phyloP scores from a whole-genome alignment of 2,329 filamentous ascomycete genomes.

The Pseudogymnoascus pannorum region DNA sequence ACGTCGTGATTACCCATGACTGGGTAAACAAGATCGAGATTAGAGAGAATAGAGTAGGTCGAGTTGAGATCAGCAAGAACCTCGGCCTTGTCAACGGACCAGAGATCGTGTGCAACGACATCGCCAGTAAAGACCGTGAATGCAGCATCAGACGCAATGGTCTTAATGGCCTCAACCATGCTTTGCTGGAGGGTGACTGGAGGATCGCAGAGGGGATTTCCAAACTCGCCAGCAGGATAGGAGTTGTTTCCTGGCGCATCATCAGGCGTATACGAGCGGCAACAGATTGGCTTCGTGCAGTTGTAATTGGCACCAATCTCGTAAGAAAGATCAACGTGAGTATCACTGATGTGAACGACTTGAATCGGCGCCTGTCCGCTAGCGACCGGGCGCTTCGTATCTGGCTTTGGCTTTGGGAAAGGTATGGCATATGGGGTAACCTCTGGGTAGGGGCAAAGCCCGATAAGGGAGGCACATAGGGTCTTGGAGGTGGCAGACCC shows the following conservation, averaged over 20 bases:
- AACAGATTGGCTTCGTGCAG: conserved; percentile 38
- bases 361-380: conserved; percentile 32
- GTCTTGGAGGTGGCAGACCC: conserved; percentile 43
- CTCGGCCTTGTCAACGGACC: conserved; percentile 19
- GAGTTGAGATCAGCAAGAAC: conserved; percentile 30
- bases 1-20: conserved; percentile 36
- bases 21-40: conserved; percentile 29
- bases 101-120: conserved; percentile 25
- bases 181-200: conserved; percentile 33
- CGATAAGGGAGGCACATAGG: conserved; percentile 47
- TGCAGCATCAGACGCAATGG: conserved; percentile 25
- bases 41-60: conserved; percentile 30
- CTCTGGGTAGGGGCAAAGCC: conserved; percentile 30
- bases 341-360: conserved; percentile 37
- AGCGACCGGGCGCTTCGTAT: conserved; percentile 27
- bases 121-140: conserved; percentile 32
- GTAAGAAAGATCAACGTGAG: conserved; percentile 36
- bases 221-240: conserved; percentile 33
- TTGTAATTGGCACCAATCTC: conserved; percentile 33
- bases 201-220: conserved; percentile 33
- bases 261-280: conserved; percentile 30
- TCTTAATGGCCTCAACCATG: conserved; percentile 32
- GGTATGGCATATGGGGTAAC: conserved; percentile 29
- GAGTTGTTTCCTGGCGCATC: conserved; percentile 33
- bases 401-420: conserved; percentile 30